Evolutionary conservation across 2,329 filamentous ascomycete genomes (phyloP), one percentile per base, ranked within the genome.

Genomic region (Cladosporium phlei): DNA sequence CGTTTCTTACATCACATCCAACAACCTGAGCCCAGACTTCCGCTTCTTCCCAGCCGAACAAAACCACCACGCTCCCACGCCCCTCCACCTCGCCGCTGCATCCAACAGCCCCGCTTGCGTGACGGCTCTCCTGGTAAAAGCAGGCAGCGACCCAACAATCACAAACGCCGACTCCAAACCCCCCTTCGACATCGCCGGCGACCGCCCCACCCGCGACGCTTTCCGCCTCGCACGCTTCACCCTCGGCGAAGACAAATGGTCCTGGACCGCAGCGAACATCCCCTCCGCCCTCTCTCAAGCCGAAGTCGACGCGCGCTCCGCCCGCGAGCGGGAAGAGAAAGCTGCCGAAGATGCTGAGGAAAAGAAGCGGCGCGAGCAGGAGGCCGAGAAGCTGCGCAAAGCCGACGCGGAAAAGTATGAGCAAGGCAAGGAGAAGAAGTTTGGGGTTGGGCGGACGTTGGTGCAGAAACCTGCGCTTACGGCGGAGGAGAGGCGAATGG

Each of bases 211-310:
- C 0, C 81, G 91, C 2, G 90, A 97, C 61, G 87, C 90, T 0
- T 98, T 98, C 69, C 85, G 93, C 2, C 80, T 96, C 2, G 88
- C 89, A 3, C 85, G 93, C 5, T 77, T 80, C 24, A 86, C 94
- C 60, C 73, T 96, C 1, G 90, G 89, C 12, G 88, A 95, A 62
- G 63, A 65, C 0, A 77, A 72, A 14, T 95, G 85, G 80, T 70
- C 87, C 54, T 98, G 93, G 93, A 80, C 86, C 3, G 72, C 69
- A 0, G 83, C 88, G 1, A 78, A 78, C 20, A 80, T 98, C 0
- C 88, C 90, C 1, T 59, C 82, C 0, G 71, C 85, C 0, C 70
- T 98, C 38, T 82, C 79, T 2, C 83, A 80, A 56, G 73, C 74
- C 1, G 88, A 95, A 44, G 85, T 82, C 0, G 86, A 88, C 19